These are phyloP conservation scores for Exophiala phaeomuriformis DNA, from an alignment of 2,329 filamentous ascomycete genomes.

Conservation along the genomic window DNA sequence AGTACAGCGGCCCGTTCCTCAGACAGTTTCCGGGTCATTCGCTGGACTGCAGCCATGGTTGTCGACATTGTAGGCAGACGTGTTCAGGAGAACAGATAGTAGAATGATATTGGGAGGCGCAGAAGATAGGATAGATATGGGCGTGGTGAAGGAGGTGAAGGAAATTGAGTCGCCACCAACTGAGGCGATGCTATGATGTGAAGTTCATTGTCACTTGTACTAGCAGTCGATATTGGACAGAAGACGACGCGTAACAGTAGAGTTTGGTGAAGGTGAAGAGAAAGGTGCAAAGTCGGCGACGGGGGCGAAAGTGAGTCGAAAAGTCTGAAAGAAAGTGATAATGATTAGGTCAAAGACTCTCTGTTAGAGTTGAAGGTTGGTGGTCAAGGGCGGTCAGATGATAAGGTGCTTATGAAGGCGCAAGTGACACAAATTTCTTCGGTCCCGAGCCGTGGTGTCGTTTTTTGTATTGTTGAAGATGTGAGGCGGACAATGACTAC, in stretches of 20 bases:
- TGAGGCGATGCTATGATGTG: constrained; percentile 20
- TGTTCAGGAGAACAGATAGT: background rate
- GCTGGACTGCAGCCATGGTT: constrained; percentile 18
- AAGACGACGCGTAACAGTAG: background rate
- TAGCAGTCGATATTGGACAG: background rate
- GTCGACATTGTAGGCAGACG: constrained; percentile 14
- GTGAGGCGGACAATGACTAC: background rate
- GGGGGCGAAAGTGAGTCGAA: too few relatives aligned
- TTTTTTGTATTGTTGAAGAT: background rate
- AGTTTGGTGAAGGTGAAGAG: background rate
- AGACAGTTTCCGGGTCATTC: constrained; percentile 29
- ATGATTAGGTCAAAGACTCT: too few relatives aligned
- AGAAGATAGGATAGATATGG: background rate
- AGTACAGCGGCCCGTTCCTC: constrained; percentile 42
- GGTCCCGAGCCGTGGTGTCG: background rate
- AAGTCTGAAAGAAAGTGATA: background rate
- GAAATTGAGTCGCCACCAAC: constrained; percentile 4
- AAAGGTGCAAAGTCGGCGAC: background rate
- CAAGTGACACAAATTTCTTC: background rate
- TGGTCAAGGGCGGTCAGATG: constrained; percentile 10
- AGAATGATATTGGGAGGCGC: background rate
- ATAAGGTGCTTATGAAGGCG: background rate
- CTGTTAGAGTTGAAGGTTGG: background rate
- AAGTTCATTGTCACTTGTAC: constrained; percentile 11
- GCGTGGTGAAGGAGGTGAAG: background rate